phyloP scores from a whole-genome alignment of 2,329 filamentous ascomycete species.

The Aspergillus unguis region DNA sequence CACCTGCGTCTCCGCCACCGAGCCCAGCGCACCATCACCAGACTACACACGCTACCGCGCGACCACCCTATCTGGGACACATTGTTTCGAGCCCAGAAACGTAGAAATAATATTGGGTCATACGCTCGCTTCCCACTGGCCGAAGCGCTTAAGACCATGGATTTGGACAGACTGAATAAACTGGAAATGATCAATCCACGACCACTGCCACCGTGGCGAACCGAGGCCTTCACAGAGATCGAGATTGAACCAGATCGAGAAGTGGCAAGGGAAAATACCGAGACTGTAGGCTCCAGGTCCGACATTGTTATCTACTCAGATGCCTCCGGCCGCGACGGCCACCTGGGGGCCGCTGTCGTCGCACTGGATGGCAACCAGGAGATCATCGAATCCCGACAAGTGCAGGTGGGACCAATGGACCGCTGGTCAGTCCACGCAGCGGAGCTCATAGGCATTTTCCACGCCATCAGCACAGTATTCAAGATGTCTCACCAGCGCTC shows the following conservation, averaged over 20 bases:
- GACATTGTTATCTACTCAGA: constrained; percentile 19
- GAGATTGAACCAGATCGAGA: constrained; percentile 23
- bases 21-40: constrained; percentile 9
- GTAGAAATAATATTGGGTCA: constrained; percentile 13
- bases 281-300: constrained; percentile 8
- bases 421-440: constrained; percentile 22
- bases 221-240: constrained; percentile 20
- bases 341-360: constrained; percentile 16
- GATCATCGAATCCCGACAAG: neutral
- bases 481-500: constrained; percentile 6
- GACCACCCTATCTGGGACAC: constrained; percentile 14
- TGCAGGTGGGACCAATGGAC: constrained; percentile 13
- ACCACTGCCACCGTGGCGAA: constrained; percentile 20
- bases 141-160: constrained; percentile 16
- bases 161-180: constrained; percentile 8
- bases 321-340: constrained; percentile 16
- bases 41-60: constrained; percentile 15
- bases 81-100: constrained; percentile 6
- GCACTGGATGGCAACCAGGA: neutral
- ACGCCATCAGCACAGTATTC: constrained; percentile 17
- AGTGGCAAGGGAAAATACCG: constrained; percentile 15
- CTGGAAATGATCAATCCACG: constrained; percentile 25
- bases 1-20: constrained; percentile 10
- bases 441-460: constrained; percentile 22
- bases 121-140: constrained; percentile 20